A percentile compares a stretch with the other conserved stretches of the same genome.
phyloP scores from a whole-genome alignment of 2,329 filamentous ascomycete species.

The Arthrobotrys conoides region DNA sequence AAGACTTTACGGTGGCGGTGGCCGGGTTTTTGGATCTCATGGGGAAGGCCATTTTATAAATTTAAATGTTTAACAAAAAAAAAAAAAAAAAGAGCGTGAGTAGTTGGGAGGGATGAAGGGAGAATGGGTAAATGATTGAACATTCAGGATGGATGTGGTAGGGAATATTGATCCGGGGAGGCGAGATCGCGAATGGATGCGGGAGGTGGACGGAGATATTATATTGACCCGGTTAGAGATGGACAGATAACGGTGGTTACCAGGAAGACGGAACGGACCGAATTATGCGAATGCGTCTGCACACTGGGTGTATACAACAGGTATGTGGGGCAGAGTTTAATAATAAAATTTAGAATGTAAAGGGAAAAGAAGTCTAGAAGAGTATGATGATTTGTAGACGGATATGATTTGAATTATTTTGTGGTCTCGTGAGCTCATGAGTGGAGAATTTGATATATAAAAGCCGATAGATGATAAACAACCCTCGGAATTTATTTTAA shows the following conservation, averaged over 20 bases:
- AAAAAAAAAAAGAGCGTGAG: not conserved
- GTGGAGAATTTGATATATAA: not conserved
- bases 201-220: constrained; percentile 12
- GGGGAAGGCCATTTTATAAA: constrained; percentile 1
- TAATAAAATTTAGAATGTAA: constrained; percentile 2
- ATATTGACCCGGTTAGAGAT: constrained; percentile 22
- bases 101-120: not conserved
- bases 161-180: not conserved
- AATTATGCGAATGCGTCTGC: constrained; percentile 15
- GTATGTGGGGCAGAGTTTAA: constrained; percentile 1
- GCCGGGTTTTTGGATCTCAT: constrained; percentile 27
- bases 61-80: not conserved
- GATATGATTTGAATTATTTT: not conserved
- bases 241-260: constrained; percentile 16
- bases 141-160: not conserved
- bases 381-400: not conserved
- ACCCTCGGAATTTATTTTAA: constrained; percentile 22
- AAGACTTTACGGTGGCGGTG: not conserved
- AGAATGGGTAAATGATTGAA: not conserved
- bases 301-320: not conserved
- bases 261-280: constrained; percentile 37
- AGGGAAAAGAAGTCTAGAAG: constrained; percentile 3
- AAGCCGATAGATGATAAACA: not conserved
- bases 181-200: constrained; percentile 1
- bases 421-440: constrained; percentile 5